Evolutionary conservation across 495 filamentous ascomycete species (phyloP).

Genomic region (Xylaria scruposa): DNA sequence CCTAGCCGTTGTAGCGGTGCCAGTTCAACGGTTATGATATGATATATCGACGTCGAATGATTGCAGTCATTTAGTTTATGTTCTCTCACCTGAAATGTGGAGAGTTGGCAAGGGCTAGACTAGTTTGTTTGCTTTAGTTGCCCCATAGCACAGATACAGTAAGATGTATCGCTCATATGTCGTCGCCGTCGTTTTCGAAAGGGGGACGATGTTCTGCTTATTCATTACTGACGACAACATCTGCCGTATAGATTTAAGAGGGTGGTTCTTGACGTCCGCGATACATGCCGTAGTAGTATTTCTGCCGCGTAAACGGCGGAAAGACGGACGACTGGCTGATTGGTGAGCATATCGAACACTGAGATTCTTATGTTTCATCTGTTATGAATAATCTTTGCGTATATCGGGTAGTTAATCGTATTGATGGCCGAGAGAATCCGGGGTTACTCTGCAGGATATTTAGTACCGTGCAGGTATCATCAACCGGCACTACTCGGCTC

Average conservation of each 20-base stretch:
- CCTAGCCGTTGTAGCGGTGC: neutral
- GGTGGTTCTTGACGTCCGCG: conserved; percentile 2
- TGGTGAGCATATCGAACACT: neutral
- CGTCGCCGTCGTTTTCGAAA: neutral
- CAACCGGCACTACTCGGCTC: neutral
- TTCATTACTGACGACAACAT: neutral
- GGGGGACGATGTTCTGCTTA: neutral
- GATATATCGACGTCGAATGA: neutral
- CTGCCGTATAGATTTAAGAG: neutral
- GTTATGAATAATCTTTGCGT: conserved; percentile 11
- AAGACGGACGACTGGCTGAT: neutral
- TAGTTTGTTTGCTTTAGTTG: neutral
- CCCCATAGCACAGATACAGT: neutral
- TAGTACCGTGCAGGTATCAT: conserved; percentile 15
- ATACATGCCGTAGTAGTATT: neutral
- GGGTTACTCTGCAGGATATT: conserved; percentile 19
- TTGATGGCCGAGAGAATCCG: conserved; percentile 7
- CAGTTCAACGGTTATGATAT: neutral
- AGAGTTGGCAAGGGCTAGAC: neutral
- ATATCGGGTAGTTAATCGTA: conserved; percentile 14
- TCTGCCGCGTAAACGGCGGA: conserved; percentile 21
- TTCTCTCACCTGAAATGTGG: neutral
- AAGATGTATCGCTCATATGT: neutral
- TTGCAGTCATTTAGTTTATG: neutral
- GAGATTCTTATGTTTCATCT: neutral